These are phyloP conservation scores for Mrakia blollopis DNA, from an alignment of 768 basidiomycete genomes.

Conservation along the genomic window DNA sequence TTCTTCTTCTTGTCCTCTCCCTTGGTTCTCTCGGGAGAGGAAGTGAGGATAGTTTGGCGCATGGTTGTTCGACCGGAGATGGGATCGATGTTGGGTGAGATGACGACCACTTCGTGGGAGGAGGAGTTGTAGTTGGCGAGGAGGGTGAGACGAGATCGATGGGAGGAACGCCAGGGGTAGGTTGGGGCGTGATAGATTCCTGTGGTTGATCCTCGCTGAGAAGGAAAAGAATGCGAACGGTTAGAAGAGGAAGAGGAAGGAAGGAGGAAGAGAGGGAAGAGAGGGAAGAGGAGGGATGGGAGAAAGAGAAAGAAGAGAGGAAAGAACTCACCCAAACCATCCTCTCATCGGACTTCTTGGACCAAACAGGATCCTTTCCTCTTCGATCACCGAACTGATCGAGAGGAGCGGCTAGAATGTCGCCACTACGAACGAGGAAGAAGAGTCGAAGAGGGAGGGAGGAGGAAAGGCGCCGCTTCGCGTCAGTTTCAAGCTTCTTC, in stretches of 20 bases:
- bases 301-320: not conserved
- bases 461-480: not conserved
- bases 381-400: not conserved
- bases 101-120: not conserved
- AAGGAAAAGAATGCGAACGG: too few species aligned
- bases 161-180: slow-evolving; percentile 38
- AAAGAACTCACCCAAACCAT: slow-evolving; percentile 37
- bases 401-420: not conserved
- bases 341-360: slow-evolving; percentile 34
- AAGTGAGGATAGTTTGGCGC: not conserved
- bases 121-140: slow-evolving; percentile 22
- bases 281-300: not conserved
- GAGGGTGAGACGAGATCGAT: slow-evolving; percentile 38
- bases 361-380: slow-evolving; percentile 33
- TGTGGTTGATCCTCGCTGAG: slow-evolving; percentile 38
- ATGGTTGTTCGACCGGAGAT: not conserved
- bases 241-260: not conserved
- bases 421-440: not conserved
- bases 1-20: not conserved
- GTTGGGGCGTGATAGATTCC: slow-evolving; percentile 30
- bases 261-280: not conserved
- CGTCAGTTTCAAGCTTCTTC: not conserved
- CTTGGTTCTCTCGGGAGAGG: not conserved
- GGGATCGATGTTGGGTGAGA: not conserved
- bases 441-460: too few species aligned